A percentile compares a stretch with the other conserved stretches of the same genome.
phyloP scores from a whole-genome alignment of 2,329 filamentous ascomycete species.

The Scopulariopsis brevicaulis region DNA sequence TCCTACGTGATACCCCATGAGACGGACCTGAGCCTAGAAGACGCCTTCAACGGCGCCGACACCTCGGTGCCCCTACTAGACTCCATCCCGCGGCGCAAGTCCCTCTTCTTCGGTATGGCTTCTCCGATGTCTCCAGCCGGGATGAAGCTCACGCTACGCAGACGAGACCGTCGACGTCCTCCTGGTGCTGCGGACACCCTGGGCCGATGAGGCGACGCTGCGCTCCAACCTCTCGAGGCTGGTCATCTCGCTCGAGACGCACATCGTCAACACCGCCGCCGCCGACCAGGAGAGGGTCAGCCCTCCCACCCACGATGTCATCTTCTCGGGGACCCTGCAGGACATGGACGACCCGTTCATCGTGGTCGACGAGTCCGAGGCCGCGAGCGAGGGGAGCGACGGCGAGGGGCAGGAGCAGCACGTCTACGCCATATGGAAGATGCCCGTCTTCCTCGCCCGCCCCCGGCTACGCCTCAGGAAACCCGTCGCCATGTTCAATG shows the following conservation, averaged over 20 bases:
- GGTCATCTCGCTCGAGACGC: conserved; percentile 55
- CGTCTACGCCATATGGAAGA: conserved; percentile 48
- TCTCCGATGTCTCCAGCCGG: conserved; percentile 15
- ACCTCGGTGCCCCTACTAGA: conserved; percentile 37
- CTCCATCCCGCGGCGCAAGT: conserved; percentile 49
- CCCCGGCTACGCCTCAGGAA: conserved; percentile 55
- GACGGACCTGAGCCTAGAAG: conserved; percentile 42
- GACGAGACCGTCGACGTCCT: conserved; percentile 65
- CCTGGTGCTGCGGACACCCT: conserved; percentile 54
- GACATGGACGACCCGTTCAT: conserved; percentile 38
- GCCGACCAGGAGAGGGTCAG: conserved; percentile 31
- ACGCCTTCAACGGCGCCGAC: conserved; percentile 31
- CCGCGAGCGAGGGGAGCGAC: conserved; percentile 18
- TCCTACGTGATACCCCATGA: conserved; percentile 48
- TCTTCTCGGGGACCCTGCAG: conserved; percentile 43
- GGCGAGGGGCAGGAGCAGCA: conserved; percentile 21
- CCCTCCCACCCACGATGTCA: conserved; percentile 36
- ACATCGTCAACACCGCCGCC: conserved; percentile 46
- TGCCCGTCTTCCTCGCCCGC: conserved; percentile 43
- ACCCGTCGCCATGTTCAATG: conserved; percentile 55
- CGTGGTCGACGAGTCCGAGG: conserved; percentile 27
- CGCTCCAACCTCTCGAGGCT: conserved; percentile 49
- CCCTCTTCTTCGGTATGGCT: conserved; percentile 59
- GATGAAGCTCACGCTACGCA: conserved; percentile 28
- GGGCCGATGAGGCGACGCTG: conserved; percentile 43